Percentiles rank a stretch among this genome's conserved stretches.
Conservation (phyloP, 441 rosid species). For the Metrosideros polymorpha region DNA sequence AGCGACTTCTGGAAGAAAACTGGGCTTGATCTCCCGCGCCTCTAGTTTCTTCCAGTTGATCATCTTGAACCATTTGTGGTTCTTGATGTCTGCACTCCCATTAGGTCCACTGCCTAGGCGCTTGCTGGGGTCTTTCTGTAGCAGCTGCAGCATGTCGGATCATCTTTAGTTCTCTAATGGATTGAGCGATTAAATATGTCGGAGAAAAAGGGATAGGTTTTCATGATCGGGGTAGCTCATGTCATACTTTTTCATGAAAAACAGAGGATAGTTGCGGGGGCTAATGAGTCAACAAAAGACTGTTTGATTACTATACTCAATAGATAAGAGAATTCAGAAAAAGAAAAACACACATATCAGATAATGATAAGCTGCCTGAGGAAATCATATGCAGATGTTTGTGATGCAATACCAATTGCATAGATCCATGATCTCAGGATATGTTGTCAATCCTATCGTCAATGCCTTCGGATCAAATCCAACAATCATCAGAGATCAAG, state of each 20-base stretch:
- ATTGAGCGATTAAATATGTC: neutral
- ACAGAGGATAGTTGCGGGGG: neutral
- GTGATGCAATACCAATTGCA: neutral
- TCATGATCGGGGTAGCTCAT: neutral
- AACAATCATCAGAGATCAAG: neutral
- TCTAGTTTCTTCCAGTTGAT: constrained; percentile 89
- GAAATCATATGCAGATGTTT: neutral
- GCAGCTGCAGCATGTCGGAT: constrained; percentile 32
- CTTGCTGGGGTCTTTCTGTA: constrained; percentile 67
- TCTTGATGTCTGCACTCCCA: constrained; percentile 67
- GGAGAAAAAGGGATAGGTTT: neutral
- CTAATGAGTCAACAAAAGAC: neutral
- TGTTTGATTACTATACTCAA: neutral
- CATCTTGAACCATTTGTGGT: constrained; percentile 79
- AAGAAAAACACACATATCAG: neutral
- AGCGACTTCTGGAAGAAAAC: constrained; percentile 72
- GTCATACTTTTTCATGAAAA: neutral
- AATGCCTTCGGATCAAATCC: neutral
- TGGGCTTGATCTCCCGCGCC: constrained; percentile 58
- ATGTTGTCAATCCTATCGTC: neutral
- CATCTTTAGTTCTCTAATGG: neutral
- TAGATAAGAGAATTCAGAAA: neutral
- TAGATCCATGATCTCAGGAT: neutral
- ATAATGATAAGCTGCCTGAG: neutral
- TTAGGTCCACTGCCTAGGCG: constrained; percentile 66